Conservation (phyloP, 1,284 basidiomycete species). For the Sanguinoderma infundibulare region DNA sequence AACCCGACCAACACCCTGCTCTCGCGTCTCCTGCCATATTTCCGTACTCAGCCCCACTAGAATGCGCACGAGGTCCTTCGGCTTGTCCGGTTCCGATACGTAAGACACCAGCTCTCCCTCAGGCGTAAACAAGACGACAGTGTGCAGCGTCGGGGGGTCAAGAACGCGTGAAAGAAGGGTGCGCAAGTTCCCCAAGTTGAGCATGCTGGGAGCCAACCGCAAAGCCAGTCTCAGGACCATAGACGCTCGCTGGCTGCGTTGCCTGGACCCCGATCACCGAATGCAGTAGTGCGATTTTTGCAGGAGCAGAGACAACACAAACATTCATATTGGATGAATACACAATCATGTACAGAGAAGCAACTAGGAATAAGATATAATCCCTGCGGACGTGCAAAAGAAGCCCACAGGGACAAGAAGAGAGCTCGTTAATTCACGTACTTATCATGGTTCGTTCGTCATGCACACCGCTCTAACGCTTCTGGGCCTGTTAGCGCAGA, state of each 20-base stretch:
- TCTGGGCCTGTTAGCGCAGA: slow-evolving; percentile 27
- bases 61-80: slow-evolving; percentile 75
- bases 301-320: neutral
- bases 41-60: slow-evolving; percentile 72
- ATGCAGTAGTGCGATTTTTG: too few relatives aligned
- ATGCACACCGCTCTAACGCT: slow-evolving; percentile 24
- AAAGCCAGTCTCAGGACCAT: neutral
- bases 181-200: slow-evolving; percentile 64
- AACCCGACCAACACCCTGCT: slow-evolving; percentile 64
- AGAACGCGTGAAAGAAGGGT: slow-evolving; percentile 61
- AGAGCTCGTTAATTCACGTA: neutral
- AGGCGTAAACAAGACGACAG: slow-evolving; percentile 64
- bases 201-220: slow-evolving; percentile 42
- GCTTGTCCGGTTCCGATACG: slow-evolving; percentile 49
- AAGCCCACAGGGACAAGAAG: neutral
- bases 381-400: neutral
- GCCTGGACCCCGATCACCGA: neutral
- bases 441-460: neutral
- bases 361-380: slow-evolving; percentile 26
- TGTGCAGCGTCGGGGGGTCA: slow-evolving; percentile 57
- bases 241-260: neutral
- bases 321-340: neutral
- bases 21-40: slow-evolving; percentile 74
- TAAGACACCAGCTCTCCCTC: slow-evolving; percentile 66
- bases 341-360: slow-evolving; percentile 13